Evolutionary conservation across 140 eudicot species (phyloP).

Genomic region (Senecio squalidus): DNA sequence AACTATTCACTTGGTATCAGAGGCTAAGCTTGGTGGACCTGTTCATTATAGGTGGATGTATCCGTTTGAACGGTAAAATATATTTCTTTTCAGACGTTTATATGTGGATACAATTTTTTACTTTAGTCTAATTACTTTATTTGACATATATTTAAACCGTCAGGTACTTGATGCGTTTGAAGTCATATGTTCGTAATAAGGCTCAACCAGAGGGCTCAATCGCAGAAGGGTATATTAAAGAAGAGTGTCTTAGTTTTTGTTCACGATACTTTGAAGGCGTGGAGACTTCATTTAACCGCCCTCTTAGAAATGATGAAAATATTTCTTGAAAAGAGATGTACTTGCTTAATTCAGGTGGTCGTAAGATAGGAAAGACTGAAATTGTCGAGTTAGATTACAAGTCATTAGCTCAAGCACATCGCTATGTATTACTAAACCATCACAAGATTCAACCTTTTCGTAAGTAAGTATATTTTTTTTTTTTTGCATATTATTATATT

Average conservation of each 20-base stretch:
- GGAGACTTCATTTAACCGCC: background rate
- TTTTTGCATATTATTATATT: background rate
- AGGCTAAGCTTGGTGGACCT: background rate
- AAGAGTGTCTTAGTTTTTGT: background rate
- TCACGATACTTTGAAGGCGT: background rate
- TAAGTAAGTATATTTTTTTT: background rate
- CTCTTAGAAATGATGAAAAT: background rate
- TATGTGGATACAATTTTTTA: too few species aligned
- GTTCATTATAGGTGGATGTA: conserved; percentile 17
- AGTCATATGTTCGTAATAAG: background rate
- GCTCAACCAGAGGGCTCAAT: background rate
- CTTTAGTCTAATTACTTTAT: too few species aligned
- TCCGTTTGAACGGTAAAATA: background rate
- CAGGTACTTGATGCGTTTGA: background rate
- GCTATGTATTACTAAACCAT: background rate
- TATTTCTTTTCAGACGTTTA: too few species aligned
- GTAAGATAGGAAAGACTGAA: background rate
- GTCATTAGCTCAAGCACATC: background rate
- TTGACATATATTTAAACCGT: too few species aligned
- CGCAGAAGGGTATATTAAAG: background rate
- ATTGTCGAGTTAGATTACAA: background rate
- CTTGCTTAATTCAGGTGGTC: background rate
- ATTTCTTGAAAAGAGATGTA: background rate
- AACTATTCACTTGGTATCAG: background rate
- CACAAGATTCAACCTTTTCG: background rate